Evolutionary conservation across 1,139 yeast species (phyloP), one percentile per base, ranked within the genome.

Genomic region (Yamadazyma dushanensis): DNA sequence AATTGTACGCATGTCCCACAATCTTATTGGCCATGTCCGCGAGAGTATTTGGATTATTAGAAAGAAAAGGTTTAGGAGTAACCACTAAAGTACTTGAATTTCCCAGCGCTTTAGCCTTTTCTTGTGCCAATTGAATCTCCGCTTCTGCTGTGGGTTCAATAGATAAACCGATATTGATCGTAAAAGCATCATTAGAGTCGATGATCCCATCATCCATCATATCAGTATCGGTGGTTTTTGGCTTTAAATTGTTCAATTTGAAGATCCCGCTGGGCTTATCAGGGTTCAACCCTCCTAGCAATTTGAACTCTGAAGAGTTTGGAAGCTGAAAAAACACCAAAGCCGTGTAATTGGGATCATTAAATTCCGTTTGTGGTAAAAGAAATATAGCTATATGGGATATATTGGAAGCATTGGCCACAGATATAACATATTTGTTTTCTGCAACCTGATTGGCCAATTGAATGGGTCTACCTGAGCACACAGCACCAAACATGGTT

Each of bases 211-310:
- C 66, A 22, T 50, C 55, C 54, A 57, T 56, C 41, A 51, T 45
- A 32, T 59, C 68, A 26, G 52, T 57, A 25, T 53, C 51, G 13
- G 50, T 50, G 28, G 50, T 37, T 20, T 45, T 39, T 7, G 54
- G 39, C 26, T 43, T 44, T 32, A 44, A 40, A 54, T 67, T 81
- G 56, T 79, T 84, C 42, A 92, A 73, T 53, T 82, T 84, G 66
- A 86, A 92, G 6, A 92, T 92, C 0, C 97, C 96, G 38, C 96
- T 85, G 16, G 95, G 97, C 55, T 92, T 92, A 28, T 63, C 63
- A 2, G 78, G 71, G 29, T 85, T 79, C 29, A 94, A 62, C 64
- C 86, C 56, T 13, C 98, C 98, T 31, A 92, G 73, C 14, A 92
- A 63, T 47, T 78, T 78, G 61, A 88, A 92, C 24, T 86, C 96